Evolutionary conservation across 83 land plant genomes (phyloP), one percentile per base, ranked within the genome.

Genomic region (Larix sibirica): DNA sequence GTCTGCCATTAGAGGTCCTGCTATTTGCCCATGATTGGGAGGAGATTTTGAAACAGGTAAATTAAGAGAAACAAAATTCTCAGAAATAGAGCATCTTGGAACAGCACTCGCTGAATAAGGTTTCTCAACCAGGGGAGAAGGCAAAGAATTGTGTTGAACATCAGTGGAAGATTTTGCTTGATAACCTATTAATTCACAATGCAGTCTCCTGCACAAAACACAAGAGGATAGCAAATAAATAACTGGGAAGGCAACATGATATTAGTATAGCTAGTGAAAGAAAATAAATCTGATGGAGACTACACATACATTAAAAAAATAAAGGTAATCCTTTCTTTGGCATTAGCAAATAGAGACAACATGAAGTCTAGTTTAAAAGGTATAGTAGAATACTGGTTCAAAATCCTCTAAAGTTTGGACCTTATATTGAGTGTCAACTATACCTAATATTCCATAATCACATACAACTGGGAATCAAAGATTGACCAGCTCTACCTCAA

Each of bases 141-240:
- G 73, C 73, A 68, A 68, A 68, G 73, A 68, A 68, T 4, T 68
- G 5, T 16, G 73, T 68, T 33, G 73, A 13, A 1, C 40, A 31
- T 68, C 73, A 68, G 20, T 68, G 42, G 73, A 68, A 68, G 73
- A 68, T 33, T 68, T 68, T 33, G 73, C 40, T 33, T 68, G 73
- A 68, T 68, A 68, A 68, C 73, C 73, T 31, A 68, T 68, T 31
- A 68, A 68, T 68, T 33, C 73, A 68, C 73, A 68, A 68, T 68
- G 73, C n/a, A 33, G 40, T 68, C 73, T 31, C 73, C 73, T 68
- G 73, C 73, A 68, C 42, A 68, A 33, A 33, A 68, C 42, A 68
- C 14, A 68, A 68, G 40, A 68, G 38, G 42, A 68, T 33, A 68
- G 73, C 13, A 33, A 16, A 68, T 17, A 33, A 33, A 33, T 9